phyloP scores from a whole-genome alignment of 805 yeast genomes.

The Metschnikowia gelsemii region DNA sequence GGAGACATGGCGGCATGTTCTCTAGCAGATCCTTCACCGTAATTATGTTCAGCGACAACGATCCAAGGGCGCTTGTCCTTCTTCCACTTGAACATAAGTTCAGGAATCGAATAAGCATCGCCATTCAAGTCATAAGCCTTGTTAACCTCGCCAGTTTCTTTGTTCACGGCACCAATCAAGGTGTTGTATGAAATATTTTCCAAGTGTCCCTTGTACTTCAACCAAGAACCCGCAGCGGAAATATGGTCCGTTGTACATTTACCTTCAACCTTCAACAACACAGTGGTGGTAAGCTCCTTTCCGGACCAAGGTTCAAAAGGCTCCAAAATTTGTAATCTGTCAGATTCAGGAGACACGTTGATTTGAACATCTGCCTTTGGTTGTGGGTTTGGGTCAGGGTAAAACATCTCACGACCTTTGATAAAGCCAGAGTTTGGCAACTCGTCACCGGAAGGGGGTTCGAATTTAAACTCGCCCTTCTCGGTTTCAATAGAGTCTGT shows the following conservation, averaged over 20 bases:
- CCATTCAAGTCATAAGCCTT: slow-evolving; percentile 86
- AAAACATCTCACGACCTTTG: slow-evolving; percentile 69
- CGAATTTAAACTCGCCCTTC: slow-evolving; percentile 76
- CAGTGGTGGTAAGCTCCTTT: slow-evolving; percentile 71
- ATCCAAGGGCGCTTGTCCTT: slow-evolving; percentile 82
- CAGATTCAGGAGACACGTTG: slow-evolving; percentile 82
- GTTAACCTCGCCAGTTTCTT: slow-evolving; percentile 96
- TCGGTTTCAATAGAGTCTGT: slow-evolving; percentile 76
- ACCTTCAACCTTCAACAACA: slow-evolving; percentile 90
- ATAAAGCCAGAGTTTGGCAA: slow-evolving; percentile 78
- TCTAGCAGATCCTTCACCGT: slow-evolving; percentile 99
- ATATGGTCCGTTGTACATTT: slow-evolving; percentile 98
- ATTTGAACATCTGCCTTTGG: slow-evolving; percentile 60
- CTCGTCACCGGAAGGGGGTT: slow-evolving; percentile 81
- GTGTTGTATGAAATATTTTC: slow-evolving; percentile 95
- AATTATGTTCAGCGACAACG: slow-evolving; percentile 95
- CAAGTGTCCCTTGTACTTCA: slow-evolving; percentile 96
- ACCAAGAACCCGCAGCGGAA: slow-evolving; percentile 98
- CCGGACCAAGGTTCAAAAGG: slow-evolving; percentile 90
- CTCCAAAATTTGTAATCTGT: slow-evolving; percentile 84
- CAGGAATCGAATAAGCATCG: slow-evolving; percentile 79
- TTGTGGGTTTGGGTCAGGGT: slow-evolving; percentile 68
- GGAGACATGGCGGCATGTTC: slow-evolving; percentile 98
- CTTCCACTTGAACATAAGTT: slow-evolving; percentile 94
- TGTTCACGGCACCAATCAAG: slow-evolving; percentile 93